Evolutionary conservation across 306 rosid genomes (phyloP), one percentile per base, ranked within the genome.

Genomic region (Cicer pinnatifidum): DNA sequence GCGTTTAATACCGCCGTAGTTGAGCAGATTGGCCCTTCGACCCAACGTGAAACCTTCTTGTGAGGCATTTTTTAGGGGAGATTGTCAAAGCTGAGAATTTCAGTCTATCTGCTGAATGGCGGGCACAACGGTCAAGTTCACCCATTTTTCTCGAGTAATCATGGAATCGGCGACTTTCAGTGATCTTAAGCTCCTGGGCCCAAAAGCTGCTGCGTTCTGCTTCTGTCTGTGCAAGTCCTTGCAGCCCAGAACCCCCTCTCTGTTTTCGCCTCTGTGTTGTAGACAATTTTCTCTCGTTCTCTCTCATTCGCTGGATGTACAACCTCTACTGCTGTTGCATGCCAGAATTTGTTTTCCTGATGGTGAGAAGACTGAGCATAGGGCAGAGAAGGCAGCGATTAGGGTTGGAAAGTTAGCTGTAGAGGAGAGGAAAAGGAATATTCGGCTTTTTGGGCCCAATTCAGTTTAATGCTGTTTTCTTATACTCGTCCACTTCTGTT

Each of bases 211-310:
- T 50, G 17, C 56, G 2, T 8, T 13, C 56, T n/a, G 16, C 56
- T n/a, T 6, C 3, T 50, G 56, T 15, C 4, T 2, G 19, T 13
- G 56, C 56, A 50, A 13, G 20, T 50, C 56, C 20, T 50, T 15
- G 56, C 56, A 50, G 13, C 20, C 56, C 56, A 50, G 56, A 50
- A 50, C 9, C 56, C 9, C 56, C 56, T 50, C 56, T 50, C 20
- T 15, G 56, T 17, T 50, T 50, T 50, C 8, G 56, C 7, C 17
- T 50, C 56, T 13, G 56, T n/a, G 19, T 50, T 50, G 56, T 15
- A 7, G 9, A 8, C 20, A 50, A 13, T 6, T 13, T 50, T 50
- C 15, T 50, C 16, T 50, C 56, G 13, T 15, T 50, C 56, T n/a
- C 56, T 50, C 3, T 50, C 56, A 50, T 50, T 50, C 56, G 13